Evolutionary conservation across 2,329 filamentous ascomycete species (phyloP).

Genomic region (Didymella keratinophila): DNA sequence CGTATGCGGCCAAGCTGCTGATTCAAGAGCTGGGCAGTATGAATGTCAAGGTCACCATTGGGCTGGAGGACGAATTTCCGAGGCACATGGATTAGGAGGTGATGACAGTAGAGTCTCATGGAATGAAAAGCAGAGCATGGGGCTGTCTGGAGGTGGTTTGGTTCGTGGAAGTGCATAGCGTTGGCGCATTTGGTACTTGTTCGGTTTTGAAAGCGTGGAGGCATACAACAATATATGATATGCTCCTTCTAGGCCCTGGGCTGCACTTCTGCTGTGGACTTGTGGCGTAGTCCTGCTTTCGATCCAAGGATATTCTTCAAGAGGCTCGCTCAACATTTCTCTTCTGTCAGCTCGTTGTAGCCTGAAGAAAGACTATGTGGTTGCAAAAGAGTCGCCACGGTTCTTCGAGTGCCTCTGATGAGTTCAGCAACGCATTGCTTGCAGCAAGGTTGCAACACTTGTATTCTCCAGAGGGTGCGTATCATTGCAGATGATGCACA

Average conservation of each 20-base stretch:
- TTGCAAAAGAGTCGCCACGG: too few species aligned
- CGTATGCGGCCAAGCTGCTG: constrained; percentile 94
- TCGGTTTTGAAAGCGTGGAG: not conserved
- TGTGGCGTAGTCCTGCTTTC: too few species aligned
- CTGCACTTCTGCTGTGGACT: not conserved
- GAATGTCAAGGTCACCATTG: constrained; percentile 94
- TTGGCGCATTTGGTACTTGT: constrained; percentile 8
- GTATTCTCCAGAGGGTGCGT: too few species aligned
- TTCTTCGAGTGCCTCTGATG: too few species aligned
- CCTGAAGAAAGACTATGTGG: too few species aligned
- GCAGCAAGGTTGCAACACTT: too few species aligned
- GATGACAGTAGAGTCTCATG: not conserved
- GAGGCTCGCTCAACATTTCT: too few species aligned
- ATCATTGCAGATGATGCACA: too few species aligned
- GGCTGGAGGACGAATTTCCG: constrained; percentile 88
- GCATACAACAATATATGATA: not conserved
- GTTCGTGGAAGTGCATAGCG: constrained; percentile 15
- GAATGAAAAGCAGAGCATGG: not conserved
- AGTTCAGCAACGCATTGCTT: too few species aligned
- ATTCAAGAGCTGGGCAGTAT: constrained; percentile 97
- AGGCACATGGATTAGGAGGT: constrained; percentile 5
- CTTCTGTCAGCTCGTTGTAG: too few species aligned
- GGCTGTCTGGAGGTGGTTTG: not conserved
- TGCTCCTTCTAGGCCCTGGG: not conserved
- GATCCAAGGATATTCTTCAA: too few species aligned